Evolutionary conservation across 1,284 basidiomycete genomes (phyloP), one percentile per base, ranked within the genome.

Genomic region (Heterobasidion annosum): DNA sequence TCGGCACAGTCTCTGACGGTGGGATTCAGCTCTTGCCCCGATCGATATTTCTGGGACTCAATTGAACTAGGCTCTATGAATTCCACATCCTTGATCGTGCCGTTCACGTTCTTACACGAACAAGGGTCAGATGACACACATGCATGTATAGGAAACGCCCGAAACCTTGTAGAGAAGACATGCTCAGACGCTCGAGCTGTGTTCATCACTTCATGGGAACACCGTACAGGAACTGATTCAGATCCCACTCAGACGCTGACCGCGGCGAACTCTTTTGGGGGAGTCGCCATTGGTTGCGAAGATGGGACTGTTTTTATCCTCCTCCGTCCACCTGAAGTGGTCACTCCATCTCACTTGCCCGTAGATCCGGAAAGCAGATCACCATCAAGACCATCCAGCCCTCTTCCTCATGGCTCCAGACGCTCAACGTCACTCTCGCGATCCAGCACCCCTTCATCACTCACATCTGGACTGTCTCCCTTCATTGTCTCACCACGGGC

Each of bases 401-500:
- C 70, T 34, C 50, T 65, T 32, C 64, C 66, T 18, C 58, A 56
- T 53, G 65, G 58, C 44, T 61, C 54, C 48, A 66, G 61, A 49
- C 64, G 40, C 56, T 62, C 54, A 40, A 12, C n/a, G 12, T 40
- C 37, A 1, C 59, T 59, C 45, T 66, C 68, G 48, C 73, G 63
- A 37, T 68, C 65, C 52, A 65, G 56, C 48, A 70, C 70, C 15
- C 69, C 69, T 0, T 65, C 68, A 1, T 67, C 68, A 1, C 50
- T 59, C 8, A 62, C 58, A 19, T 61, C 65, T 13, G 56, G 58
- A 12, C 58, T 66, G 16, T 56, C 66, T 1, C 68, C 69, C 8
- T 67, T 73, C 52, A 64, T 65, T n/a, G 55, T 70, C 16, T 58
- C 68, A 33, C 57, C 72, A 16, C 74, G 78, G 52, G 74, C 84